Conservation (phyloP, 768 basidiomycete genomes). For the Kwoniella sp. region DNA sequence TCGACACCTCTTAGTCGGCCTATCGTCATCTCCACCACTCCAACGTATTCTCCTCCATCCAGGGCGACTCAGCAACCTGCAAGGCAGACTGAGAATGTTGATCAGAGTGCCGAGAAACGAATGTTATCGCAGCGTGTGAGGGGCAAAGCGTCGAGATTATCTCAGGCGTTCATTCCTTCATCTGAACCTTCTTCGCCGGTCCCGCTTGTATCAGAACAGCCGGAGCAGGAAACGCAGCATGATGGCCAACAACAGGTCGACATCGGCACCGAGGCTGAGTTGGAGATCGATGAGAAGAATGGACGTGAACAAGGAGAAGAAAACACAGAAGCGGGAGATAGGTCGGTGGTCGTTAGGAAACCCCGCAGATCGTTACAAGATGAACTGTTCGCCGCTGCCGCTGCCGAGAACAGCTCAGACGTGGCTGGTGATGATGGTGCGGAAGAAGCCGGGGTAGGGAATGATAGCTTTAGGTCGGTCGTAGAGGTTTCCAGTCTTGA, state of each 20-base stretch:
- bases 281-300: neutral
- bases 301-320: too few relatives aligned
- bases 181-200: neutral
- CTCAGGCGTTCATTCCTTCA: conserved; percentile 16
- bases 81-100: too few relatives aligned
- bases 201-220: neutral
- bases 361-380: conserved; percentile 19
- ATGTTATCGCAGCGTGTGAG: neutral
- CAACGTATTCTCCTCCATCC: neutral
- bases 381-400: conserved; percentile 11
- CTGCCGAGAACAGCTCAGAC: neutral
- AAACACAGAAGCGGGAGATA: conserved; percentile 7
- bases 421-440: conserved; percentile 7
- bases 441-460: conserved; percentile 28
- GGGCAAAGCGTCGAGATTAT: conserved; percentile 11
- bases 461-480: conserved; percentile 59
- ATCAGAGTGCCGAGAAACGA: neutral
- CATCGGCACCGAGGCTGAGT: neutral
- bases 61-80: neutral
- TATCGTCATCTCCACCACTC: neutral
- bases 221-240: neutral
- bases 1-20: neutral
- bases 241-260: neutral
- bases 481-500: conserved; percentile 83
- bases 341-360: conserved; percentile 11